Base-by-base conservation (phyloP, 192 early-diverging fungal genomes). In the Chytriomyces sp. region DNA sequence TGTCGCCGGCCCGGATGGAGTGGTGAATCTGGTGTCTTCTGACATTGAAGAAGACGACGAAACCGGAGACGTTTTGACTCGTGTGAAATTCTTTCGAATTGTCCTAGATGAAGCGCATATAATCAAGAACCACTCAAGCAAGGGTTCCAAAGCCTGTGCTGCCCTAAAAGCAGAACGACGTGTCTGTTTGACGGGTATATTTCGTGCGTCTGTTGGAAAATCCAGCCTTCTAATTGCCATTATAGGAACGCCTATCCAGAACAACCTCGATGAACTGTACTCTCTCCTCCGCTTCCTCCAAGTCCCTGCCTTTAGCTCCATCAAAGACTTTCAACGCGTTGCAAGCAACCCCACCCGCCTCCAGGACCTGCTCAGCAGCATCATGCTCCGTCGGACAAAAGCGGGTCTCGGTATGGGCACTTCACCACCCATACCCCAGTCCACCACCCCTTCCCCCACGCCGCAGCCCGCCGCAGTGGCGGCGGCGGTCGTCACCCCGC, bases 351-450 rank as follows among this genome's bases (percentile, higher is more conserved):
- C 10, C 6, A 7, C 37, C 3, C 10, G 37, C 62, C 40, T 64
- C 7, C 62, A 64, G 28, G 34, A 32, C 10, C 39, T 64, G 6
- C 34, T 64, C 14, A 26, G 19, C 14, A 34, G 39, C 25, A 64
- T 44, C 28, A 70, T 92, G 30, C 79, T 89, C 28, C 81, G 90
- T 26, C 83, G 80, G 1, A 92, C 91, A 61, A 78, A 72, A n/a
- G 75, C 74, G 22, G 72, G 65, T 39, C 70, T 90, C 7, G n/a
- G n/a, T n/a, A n/a, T n/a, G n/a, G n/a, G n/a, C n/a, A n/a, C 14
- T 19, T 49, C 44, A 49, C 14, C 22, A 12, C 44, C 14, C 2
- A 2, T 12, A 49, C 14, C 2, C 22, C 44, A 22, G 22, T 49
- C 22, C 44, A 12, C 44, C 44, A 49, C 44, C 44, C 22, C 44